Evolutionary conservation across 257 asterid genomes (phyloP).

Genomic region (Solanum pennellii): DNA sequence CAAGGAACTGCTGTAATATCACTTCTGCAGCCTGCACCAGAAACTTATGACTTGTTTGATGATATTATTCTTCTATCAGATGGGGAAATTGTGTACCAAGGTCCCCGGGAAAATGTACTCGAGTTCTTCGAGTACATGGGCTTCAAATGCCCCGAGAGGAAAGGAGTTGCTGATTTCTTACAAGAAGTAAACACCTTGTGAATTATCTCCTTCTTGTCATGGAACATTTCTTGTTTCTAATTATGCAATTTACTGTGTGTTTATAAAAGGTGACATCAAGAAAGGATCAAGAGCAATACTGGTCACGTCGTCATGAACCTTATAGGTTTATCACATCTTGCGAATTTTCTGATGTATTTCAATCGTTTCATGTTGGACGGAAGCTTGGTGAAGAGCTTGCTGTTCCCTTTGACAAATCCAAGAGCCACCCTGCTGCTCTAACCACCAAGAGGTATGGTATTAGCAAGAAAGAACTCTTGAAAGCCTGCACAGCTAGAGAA

Average conservation of each 20-base stretch:
- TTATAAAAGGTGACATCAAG: slow-evolving; percentile 60
- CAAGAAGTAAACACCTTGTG: slow-evolving; percentile 55
- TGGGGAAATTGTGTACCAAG: slow-evolving; percentile 71
- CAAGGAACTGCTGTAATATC: slow-evolving; percentile 82
- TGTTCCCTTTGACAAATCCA: slow-evolving; percentile 54
- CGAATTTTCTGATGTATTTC: slow-evolving; percentile 67
- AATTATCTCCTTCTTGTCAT: background rate
- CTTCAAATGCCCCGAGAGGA: slow-evolving; percentile 76
- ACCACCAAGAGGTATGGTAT: slow-evolving; percentile 52
- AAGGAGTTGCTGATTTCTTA: slow-evolving; percentile 84
- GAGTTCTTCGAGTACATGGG: slow-evolving; percentile 78
- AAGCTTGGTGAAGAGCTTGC: slow-evolving; percentile 56
- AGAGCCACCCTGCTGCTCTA: slow-evolving; percentile 61
- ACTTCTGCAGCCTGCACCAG: slow-evolving; percentile 91
- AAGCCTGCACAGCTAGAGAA: slow-evolving; percentile 58
- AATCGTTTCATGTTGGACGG: slow-evolving; percentile 50
- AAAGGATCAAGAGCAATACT: slow-evolving; percentile 83
- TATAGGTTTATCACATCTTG: slow-evolving; percentile 36
- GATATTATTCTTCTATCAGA: slow-evolving; percentile 76
- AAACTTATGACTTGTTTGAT: slow-evolving; percentile 65
- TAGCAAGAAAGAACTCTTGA: slow-evolving; percentile 59
- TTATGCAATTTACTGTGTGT: background rate
- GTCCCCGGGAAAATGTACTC: slow-evolving; percentile 62
- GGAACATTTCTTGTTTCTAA: background rate
- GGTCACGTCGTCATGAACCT: slow-evolving; percentile 50